phyloP scores from a whole-genome alignment of 2,329 filamentous ascomycete species.

The Pseudogymnoascus sp. region DNA sequence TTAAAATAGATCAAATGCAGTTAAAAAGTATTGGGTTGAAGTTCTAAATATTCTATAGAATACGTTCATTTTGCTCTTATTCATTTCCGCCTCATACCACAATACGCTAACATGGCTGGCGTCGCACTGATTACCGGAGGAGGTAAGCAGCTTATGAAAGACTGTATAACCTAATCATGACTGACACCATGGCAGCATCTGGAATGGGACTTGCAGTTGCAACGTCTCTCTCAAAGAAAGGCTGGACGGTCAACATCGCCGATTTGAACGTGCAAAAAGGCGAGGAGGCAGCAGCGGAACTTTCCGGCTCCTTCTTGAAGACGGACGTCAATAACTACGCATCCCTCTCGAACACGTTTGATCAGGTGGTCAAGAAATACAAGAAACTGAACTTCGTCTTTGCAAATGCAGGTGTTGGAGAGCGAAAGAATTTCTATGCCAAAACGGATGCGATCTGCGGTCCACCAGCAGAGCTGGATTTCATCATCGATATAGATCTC shows the following conservation, averaged over 20 bases:
- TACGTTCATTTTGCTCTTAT: neutral
- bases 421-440: conserved; percentile 13
- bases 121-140: conserved; percentile 13
- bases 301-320: conserved; percentile 5
- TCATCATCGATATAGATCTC: neutral
- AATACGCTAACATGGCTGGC: neutral
- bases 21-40: neutral
- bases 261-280: conserved; percentile 11
- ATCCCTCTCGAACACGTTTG: conserved; percentile 8
- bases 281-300: neutral
- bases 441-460: neutral
- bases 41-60: neutral
- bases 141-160: neutral
- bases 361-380: neutral
- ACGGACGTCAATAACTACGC: conserved; percentile 11
- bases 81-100: neutral
- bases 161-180: neutral
- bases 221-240: conserved; percentile 11
- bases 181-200: conserved; percentile 1
- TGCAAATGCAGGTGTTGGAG: conserved; percentile 14
- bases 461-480: neutral
- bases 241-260: conserved; percentile 11
- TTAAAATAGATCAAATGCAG: neutral
- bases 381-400: conserved; percentile 13
- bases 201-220: conserved; percentile 12